Evolutionary conservation across 495 filamentous ascomycete genomes (phyloP).

Genomic region (Cairneyella variabilis): DNA sequence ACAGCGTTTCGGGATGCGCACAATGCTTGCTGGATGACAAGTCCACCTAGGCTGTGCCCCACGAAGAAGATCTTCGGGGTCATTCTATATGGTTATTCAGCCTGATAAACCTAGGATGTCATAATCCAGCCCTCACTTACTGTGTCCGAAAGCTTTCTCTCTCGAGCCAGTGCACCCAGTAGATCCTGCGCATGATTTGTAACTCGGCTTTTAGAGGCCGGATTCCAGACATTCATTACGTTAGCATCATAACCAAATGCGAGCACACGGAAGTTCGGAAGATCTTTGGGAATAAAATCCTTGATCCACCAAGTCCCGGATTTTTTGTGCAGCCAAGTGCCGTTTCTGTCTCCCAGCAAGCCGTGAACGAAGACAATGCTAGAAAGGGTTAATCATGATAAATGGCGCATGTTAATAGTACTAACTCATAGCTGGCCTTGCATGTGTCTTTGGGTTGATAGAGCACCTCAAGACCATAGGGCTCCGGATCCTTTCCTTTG

Average conservation of each 20-base stretch:
- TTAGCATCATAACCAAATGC: constrained; percentile 31
- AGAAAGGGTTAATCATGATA: too few relatives aligned
- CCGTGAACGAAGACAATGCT: constrained; percentile 34
- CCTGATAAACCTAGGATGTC: background rate
- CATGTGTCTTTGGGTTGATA: too few relatives aligned
- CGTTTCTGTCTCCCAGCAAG: constrained; percentile 27
- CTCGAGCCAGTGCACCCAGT: constrained; percentile 18
- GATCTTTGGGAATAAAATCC: constrained; percentile 18
- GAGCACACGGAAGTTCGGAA: constrained; percentile 26
- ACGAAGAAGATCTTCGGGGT: background rate
- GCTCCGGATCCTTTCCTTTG: too few relatives aligned
- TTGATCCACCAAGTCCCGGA: constrained; percentile 6
- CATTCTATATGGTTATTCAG: background rate
- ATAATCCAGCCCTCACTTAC: too few relatives aligned
- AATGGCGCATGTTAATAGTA: too few relatives aligned
- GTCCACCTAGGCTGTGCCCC: background rate
- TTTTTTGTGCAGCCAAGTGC: constrained; percentile 19
- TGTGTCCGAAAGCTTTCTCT: constrained; percentile 21
- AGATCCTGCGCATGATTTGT: constrained; percentile 25
- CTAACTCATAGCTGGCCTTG: too few relatives aligned
- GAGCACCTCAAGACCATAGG: too few relatives aligned
- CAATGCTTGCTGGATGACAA: background rate
- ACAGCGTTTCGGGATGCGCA: background rate
- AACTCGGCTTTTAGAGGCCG: constrained; percentile 26
- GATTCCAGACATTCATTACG: constrained; percentile 19